These are phyloP conservation scores for Lasiosphaeris hirsuta DNA, from an alignment of 495 filamentous ascomycete species.

Conservation along the genomic window DNA sequence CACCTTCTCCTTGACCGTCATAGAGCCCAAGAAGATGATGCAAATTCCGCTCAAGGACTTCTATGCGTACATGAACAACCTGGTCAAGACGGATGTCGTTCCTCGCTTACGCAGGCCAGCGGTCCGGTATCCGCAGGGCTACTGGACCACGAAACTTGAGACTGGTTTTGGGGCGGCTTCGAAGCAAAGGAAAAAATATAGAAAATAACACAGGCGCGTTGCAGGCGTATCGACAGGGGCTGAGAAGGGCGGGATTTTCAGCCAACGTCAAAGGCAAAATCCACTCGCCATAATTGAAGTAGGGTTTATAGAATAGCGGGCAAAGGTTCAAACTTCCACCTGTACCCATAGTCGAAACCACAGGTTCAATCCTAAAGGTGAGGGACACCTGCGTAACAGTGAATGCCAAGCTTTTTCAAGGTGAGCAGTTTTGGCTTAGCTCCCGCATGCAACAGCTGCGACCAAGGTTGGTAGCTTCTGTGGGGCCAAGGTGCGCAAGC, in stretches of 20 bases:
- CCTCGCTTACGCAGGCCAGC: background rate
- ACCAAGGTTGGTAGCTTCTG: background rate
- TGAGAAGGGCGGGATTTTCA: background rate
- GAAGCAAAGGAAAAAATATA: background rate
- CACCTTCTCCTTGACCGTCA: slow-evolving; percentile 19
- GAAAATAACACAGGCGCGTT: no score
- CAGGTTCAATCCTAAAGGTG: no score
- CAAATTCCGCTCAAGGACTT: slow-evolving; percentile 22
- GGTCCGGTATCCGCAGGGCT: background rate
- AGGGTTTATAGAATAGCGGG: background rate
- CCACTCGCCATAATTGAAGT: background rate
- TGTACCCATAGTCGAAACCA: no score
- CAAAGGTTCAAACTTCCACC: no score
- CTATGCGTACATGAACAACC: slow-evolving; percentile 12
- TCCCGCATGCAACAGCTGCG: background rate
- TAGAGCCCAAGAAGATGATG: slow-evolving; percentile 11
- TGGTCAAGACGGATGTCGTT: slow-evolving; percentile 11
- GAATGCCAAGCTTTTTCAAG: slow-evolving; percentile 45
- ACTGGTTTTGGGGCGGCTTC: background rate
- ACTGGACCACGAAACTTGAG: background rate
- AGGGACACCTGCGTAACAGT: no score
- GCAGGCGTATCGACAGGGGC: no score
- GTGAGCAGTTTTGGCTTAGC: slow-evolving; percentile 47
- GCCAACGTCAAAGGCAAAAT: background rate
- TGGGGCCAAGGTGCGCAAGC: background rate